These are phyloP conservation scores for Candida xyloterini DNA, from an alignment of 805 yeast species.

Conservation along the genomic window DNA sequence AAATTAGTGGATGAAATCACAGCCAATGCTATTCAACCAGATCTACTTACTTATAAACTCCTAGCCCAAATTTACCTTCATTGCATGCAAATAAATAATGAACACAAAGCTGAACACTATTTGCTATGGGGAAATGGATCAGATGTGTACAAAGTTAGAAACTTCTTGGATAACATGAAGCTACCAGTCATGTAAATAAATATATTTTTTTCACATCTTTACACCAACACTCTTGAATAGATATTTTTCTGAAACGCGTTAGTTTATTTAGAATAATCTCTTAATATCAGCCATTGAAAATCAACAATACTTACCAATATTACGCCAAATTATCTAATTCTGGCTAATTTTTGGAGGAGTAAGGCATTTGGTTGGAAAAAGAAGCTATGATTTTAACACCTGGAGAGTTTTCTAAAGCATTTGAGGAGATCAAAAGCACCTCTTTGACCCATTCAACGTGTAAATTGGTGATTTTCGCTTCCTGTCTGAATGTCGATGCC, in stretches of 20 bases:
- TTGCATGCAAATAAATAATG: slow-evolving; percentile 28
- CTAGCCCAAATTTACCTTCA: slow-evolving; percentile 27
- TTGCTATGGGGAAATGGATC: slow-evolving; percentile 30
- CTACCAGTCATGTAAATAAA: slow-evolving; percentile 11
- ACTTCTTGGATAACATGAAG: slow-evolving; percentile 17
- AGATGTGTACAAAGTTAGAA: slow-evolving; percentile 25
- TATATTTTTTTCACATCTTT: neutral
- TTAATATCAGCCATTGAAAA: neutral
- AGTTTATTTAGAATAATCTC: neutral
- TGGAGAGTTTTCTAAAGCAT: slow-evolving; percentile 61
- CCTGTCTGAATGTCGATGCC: slow-evolving; percentile 89
- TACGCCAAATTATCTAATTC: neutral
- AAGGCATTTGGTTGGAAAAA: neutral
- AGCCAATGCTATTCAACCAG: slow-evolving; percentile 31
- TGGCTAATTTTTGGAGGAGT: neutral
- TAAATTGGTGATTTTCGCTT: slow-evolving; percentile 79
- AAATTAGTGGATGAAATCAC: slow-evolving; percentile 28
- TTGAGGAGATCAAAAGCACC: slow-evolving; percentile 63
- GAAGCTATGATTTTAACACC: slow-evolving; percentile 72
- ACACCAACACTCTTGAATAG: slow-evolving; percentile 3
- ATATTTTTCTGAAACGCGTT: slow-evolving; percentile 7
- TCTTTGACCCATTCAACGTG: slow-evolving; percentile 92
- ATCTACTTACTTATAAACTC: slow-evolving; percentile 27
- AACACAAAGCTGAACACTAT: slow-evolving; percentile 23
- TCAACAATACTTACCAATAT: neutral